Evolutionary conservation across 768 basidiomycete species (phyloP), one percentile per base, ranked within the genome.

Genomic region (Tylopilus plumbeoviolaceoides): DNA sequence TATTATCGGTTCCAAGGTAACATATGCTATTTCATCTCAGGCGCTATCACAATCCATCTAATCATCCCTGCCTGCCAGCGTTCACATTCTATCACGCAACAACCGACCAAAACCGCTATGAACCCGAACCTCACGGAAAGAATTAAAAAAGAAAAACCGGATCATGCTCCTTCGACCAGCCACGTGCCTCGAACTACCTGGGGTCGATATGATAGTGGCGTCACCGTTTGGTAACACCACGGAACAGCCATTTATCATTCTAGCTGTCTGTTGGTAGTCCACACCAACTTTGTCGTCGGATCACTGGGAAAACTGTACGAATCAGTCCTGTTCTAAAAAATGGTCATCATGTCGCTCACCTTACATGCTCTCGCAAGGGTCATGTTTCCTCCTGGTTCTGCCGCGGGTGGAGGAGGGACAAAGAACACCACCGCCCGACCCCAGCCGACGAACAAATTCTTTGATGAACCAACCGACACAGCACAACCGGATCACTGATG

Each of bases 121-220:
- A 27, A 46, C 25, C 21, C 18, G 7, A 43, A 15, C 30, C 20
- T 42, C 21, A 7, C 18, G 0, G 5, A 23, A 23, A 23, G 23
- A 23, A 23, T n/a, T n/a, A n/a, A 23, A 5, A 23, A 23, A 23
- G 23, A 5, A 30, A 30, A 30, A 48, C 44, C 21, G 18, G 50
- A 43, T 36, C 43, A 53, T 9, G 21, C 21, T 20, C 21, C 25
- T 44, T 38, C 25, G 18, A 20, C 35, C n/a, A 5, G 35, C 51
- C 50, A 40, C 49, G 28, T 55, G 52, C 46, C 10, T 5, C 7
- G 18, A 41, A 40, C 39, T 39, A 42, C 42, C 39, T 31, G 35
- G 21, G 38, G 31, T n/a, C n/a, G 23, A n/a, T 27, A 30, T 56
- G 55, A 63, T 57, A 10, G 55, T 63, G 59, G 54, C 52, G 55